These are phyloP conservation scores for Mycena metata DNA, from an alignment of 768 basidiomycete species.

Conservation along the genomic window DNA sequence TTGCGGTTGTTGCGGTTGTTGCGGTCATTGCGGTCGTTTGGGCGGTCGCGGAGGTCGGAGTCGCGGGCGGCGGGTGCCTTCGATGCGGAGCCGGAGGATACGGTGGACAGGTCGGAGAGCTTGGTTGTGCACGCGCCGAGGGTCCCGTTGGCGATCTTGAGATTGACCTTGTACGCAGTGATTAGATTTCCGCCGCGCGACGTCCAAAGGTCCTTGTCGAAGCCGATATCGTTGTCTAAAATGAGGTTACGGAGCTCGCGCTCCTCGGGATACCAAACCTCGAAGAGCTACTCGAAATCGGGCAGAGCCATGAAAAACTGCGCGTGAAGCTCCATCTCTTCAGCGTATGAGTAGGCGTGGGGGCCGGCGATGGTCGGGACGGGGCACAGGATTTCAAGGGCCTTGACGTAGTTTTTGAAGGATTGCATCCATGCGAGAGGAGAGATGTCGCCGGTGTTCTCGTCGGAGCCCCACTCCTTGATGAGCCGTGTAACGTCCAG, in stretches of 20 bases:
- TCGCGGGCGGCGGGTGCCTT: not conserved
- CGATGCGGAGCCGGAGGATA: not conserved
- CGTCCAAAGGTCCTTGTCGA: not conserved
- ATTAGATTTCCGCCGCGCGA: not conserved
- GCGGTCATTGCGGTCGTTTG: not conserved
- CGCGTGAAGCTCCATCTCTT: slow-evolving; percentile 3
- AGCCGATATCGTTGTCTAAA: not conserved
- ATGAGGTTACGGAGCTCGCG: slow-evolving; percentile 2
- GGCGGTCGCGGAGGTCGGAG: not conserved
- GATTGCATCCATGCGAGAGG: slow-evolving; percentile 1
- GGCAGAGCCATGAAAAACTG: not conserved
- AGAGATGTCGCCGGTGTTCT: not conserved
- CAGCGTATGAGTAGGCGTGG: not conserved
- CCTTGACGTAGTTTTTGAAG: not conserved
- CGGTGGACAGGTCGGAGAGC: not conserved
- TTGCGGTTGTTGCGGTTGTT: not conserved
- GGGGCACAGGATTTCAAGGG: not conserved
- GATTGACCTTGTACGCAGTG: not conserved
- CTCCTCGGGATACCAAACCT: slow-evolving; percentile 11
- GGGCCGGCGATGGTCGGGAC: not conserved
- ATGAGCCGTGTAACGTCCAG: not conserved
- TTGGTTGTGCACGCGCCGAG: not conserved
- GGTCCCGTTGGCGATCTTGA: not conserved
- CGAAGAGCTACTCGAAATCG: not conserved
- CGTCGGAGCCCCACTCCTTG: slow-evolving; percentile 1